Evolutionary conservation across 768 basidiomycete species (phyloP), one percentile per base, ranked within the genome.

Genomic region (Mycena albidolilacea): DNA sequence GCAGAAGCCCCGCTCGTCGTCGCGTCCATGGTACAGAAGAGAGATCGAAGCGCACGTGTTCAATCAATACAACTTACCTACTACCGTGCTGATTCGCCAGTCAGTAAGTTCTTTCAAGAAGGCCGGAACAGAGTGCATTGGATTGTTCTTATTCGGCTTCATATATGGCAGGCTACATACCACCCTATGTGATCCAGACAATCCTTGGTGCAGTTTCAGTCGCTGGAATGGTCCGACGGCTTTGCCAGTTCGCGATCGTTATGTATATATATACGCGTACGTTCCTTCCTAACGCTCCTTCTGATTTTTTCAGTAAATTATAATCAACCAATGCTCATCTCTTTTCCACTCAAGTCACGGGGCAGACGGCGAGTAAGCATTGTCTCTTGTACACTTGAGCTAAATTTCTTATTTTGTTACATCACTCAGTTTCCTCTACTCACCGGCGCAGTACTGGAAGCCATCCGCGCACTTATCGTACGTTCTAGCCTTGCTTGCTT

Each of bases 41-140:
- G 15, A n/a, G 12, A 19, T 3, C 5, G 21, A 15, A 35, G 12
- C 23, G n/a, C 17, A 52, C 50, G 19, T 52, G 41, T 43, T 14
- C 14, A 3, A 43, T 5, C 41, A 43, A 52, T 30, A 2, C 30
- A 30, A 4, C 30, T 30, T 30, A 0, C 30, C 2, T 30, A 1
- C 30, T 30, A 30, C 30, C 1, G 37, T 78, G 77, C 66, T 80
- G 69, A 71, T 58, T 19, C 35, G 17, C 39, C 35, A 37, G 41
- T n/a, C 74, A 93, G 92, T 69, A 92, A 90, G 0, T 95, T 95
- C 86, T 96, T 96, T 95, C 85, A 83, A 92, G 81, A 91, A 87
- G 71, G 91, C 92, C 19, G 91, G 92, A 57, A 92, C 91, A 15
- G 76, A 85, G 90, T 90, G 77, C 73, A 88, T 73, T 17, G 37